These are phyloP conservation scores for Gossypium lobatum DNA, from an alignment of 441 rosid genomes.

Conservation along the genomic window DNA sequence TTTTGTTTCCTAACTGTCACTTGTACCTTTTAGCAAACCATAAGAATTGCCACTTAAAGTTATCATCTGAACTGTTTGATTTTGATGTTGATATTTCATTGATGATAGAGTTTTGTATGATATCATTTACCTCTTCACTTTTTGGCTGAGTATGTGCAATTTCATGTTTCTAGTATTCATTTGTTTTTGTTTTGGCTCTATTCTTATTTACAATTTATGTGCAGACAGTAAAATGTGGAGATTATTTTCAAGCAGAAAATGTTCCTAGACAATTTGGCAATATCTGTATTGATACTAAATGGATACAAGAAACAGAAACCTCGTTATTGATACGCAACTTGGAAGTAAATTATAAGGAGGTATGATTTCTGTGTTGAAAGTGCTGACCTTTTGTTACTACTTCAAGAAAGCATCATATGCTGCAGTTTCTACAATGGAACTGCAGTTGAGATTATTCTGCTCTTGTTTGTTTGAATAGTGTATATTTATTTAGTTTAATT, in stretches of 20 bases:
- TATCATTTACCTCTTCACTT: neutral
- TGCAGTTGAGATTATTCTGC: no score
- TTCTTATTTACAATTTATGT: slow-evolving; percentile 6
- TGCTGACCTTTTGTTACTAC: no score
- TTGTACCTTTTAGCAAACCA: neutral
- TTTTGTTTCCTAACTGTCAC: neutral
- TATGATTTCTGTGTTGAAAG: slow-evolving; percentile 18
- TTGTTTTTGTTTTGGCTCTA: neutral
- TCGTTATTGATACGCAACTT: slow-evolving; percentile 61
- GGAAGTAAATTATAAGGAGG: slow-evolving; percentile 73
- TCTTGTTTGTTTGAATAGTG: no score
- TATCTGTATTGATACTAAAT: slow-evolving; percentile 44
- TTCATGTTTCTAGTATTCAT: slow-evolving; percentile 6
- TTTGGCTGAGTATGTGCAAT: neutral
- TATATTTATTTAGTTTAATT: no score
- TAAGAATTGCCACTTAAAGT: neutral
- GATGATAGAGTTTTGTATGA: neutral
- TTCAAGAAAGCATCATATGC: no score
- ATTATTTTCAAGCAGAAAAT: slow-evolving; percentile 75
- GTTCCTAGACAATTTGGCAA: slow-evolving; percentile 79
- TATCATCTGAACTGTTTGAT: slow-evolving; percentile 1
- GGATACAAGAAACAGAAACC: slow-evolving; percentile 48
- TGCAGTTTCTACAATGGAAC: no score
- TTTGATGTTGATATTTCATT: neutral
- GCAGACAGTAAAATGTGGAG: slow-evolving; percentile 73